A percentile compares a stretch with the other conserved stretches of the same genome.
phyloP scores from a whole-genome alignment of 192 early-diverging fungal genomes.

The Coemansia sp. region DNA sequence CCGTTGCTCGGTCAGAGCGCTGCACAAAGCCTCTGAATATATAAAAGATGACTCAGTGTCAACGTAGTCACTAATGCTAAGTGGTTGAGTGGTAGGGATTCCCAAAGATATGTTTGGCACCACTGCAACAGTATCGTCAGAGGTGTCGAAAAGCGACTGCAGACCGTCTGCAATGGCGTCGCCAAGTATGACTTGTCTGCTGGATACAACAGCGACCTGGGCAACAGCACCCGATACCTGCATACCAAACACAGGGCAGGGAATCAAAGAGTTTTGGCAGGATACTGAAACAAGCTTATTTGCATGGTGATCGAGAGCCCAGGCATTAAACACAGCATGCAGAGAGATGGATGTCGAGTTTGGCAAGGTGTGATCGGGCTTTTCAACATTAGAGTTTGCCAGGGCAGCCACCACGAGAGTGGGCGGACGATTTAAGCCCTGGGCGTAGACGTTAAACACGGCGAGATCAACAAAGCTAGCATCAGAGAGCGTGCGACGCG shows the following conservation, averaged over 20 bases:
- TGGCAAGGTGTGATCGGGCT: neutral
- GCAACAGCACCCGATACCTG: constrained; percentile 15
- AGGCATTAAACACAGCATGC: constrained; percentile 21
- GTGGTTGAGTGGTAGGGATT: neutral
- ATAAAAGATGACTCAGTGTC: constrained; percentile 12
- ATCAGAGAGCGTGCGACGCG: neutral
- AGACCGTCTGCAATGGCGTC: constrained; percentile 14
- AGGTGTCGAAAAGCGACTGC: neutral
- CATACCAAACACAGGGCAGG: constrained; percentile 25
- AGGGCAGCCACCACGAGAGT: constrained; percentile 21
- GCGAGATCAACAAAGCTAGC: constrained; percentile 15
- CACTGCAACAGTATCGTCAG: neutral
- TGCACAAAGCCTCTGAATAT: constrained; percentile 17
- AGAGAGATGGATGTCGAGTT: no score
- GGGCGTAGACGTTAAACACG: constrained; percentile 2
- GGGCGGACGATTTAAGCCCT: neutral
- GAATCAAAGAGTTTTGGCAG: constrained; percentile 6
- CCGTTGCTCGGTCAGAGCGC: constrained; percentile 33
- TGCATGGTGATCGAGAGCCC: constrained; percentile 11
- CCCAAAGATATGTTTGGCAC: constrained; percentile 1
- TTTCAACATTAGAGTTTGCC: constrained; percentile 6
- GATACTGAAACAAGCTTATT: neutral
- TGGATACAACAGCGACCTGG: constrained; percentile 26
- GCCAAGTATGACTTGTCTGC: constrained; percentile 18
- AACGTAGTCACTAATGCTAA: constrained; percentile 10